These are phyloP conservation scores for Fusarium hostae DNA, from an alignment of 2,329 filamentous ascomycete genomes.

Conservation along the genomic window DNA sequence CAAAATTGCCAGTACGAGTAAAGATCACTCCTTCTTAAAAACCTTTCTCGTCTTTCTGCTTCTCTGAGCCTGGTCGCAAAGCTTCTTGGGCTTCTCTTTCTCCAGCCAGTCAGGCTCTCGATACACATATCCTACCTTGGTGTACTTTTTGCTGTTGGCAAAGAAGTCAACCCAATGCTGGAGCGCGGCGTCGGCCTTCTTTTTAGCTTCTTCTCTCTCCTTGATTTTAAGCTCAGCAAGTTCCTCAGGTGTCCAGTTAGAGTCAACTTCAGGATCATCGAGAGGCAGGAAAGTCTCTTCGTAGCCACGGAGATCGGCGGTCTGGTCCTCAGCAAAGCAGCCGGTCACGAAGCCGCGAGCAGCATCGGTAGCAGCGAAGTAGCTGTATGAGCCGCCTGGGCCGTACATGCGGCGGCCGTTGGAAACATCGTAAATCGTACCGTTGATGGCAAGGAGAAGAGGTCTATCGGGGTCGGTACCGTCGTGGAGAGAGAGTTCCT, in stretches of 20 bases:
- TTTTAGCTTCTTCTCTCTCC: conserved; percentile 73
- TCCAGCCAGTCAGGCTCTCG: conserved; percentile 70
- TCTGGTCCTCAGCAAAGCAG: conserved; percentile 88
- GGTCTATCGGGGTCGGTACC: conserved; percentile 80
- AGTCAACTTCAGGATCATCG: conserved; percentile 71
- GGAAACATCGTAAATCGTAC: conserved; percentile 87
- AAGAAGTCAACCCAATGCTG: conserved; percentile 89
- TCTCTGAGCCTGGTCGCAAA: conserved; percentile 78
- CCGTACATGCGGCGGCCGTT: conserved; percentile 77
- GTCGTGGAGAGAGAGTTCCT: conserved; percentile 79
- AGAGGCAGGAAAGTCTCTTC: conserved; percentile 84
- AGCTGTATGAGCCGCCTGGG: conserved; percentile 85
- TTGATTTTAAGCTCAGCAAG: conserved; percentile 64
- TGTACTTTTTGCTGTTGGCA: conserved; percentile 81
- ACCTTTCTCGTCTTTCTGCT: conserved; percentile 62
- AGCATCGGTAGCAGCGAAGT: conserved; percentile 89
- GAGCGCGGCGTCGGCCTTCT: conserved; percentile 74
- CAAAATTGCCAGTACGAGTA: neutral
- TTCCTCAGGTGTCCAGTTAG: conserved; percentile 64
- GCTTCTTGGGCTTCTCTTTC: conserved; percentile 67
- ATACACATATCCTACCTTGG: conserved; percentile 79
- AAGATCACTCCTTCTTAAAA: conserved; percentile 22
- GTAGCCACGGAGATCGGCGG: conserved; percentile 84
- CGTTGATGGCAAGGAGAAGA: conserved; percentile 90
- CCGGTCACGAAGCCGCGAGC: conserved; percentile 90